phyloP scores from a whole-genome alignment of 2,329 filamentous ascomycete genomes.

The Pseudopyrenochaeta lycopersici region DNA sequence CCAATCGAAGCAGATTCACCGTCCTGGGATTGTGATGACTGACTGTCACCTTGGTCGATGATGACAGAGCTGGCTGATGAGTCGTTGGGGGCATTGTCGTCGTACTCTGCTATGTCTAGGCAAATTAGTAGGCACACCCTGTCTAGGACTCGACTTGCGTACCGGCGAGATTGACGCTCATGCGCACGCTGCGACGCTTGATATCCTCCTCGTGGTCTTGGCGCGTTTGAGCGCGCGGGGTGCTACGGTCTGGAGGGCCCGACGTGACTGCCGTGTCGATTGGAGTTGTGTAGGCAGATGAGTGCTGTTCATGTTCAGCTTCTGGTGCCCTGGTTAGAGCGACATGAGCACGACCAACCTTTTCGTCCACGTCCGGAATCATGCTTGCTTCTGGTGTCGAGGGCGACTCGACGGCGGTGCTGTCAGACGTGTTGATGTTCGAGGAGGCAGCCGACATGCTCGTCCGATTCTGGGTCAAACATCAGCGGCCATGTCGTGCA shows the following conservation, averaged over 20 bases:
- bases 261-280: constrained; percentile 75
- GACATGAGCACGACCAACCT: constrained; percentile 40
- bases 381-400: constrained; percentile 50
- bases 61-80: constrained; percentile 40
- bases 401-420: constrained; percentile 48
- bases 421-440: constrained; percentile 43
- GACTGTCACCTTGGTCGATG: constrained; percentile 45
- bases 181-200: constrained; percentile 63
- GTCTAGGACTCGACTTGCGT: constrained; percentile 29
- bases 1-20: constrained; percentile 30
- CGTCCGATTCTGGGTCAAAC: constrained; percentile 35
- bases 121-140: constrained; percentile 19
- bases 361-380: constrained; percentile 46
- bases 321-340: constrained; percentile 28
- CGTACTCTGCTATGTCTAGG: constrained; percentile 57
- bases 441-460: constrained; percentile 40
- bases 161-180: constrained; percentile 82
- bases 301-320: constrained; percentile 44
- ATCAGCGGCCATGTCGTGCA: constrained; percentile 44
- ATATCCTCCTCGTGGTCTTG: constrained; percentile 73
- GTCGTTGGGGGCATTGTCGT: constrained; percentile 47
- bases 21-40: constrained; percentile 43
- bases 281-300: constrained; percentile 68
- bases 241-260: constrained; percentile 67
- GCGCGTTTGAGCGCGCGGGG: constrained; percentile 83